Percentiles rank a stretch among this genome's conserved stretches.
Evolutionary conservation across 345 rosid species (phyloP).

Genomic region (Lepidium aucheri): DNA sequence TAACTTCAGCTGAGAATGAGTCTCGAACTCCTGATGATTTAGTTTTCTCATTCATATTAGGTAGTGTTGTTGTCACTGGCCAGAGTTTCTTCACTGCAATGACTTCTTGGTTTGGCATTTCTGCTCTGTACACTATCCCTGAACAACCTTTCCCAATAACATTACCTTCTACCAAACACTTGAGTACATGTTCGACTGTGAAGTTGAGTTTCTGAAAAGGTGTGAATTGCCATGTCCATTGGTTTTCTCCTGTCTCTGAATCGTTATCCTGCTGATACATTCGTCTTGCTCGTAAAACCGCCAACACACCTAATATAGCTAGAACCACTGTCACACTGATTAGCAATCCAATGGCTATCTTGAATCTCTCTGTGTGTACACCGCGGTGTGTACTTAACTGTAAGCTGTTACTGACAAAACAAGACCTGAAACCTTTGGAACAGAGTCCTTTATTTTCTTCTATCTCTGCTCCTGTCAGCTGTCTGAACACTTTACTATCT

Average conservation of each 20-base stretch:
- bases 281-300: conserved; percentile 41
- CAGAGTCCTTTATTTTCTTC: conserved; percentile 55
- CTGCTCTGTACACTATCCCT: conserved; percentile 76
- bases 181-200: conserved; percentile 57
- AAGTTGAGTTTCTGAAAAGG: conserved; percentile 72
- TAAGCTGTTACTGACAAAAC: conserved; percentile 41
- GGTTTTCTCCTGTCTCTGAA: conserved; percentile 42
- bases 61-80: conserved; percentile 31
- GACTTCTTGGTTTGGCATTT: conserved; percentile 49
- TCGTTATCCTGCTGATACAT: conserved; percentile 38
- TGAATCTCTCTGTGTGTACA: conserved; percentile 36
- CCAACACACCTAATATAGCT: conserved; percentile 46
- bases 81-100: conserved; percentile 89
- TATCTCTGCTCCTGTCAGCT: conserved; percentile 39
- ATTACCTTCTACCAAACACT: conserved; percentile 58
- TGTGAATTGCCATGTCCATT: conserved; percentile 74
- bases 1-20: conserved; percentile 81
- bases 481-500: conserved; percentile 58
- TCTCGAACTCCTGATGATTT: conserved; percentile 45
- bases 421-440: conserved; percentile 43
- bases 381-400: conserved; percentile 5
- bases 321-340: conserved; percentile 36
- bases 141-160: conserved; percentile 87
- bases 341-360: conserved; percentile 48
- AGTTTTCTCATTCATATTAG: conserved; percentile 33